A percentile compares a stretch with the other conserved stretches of the same genome.
These are phyloP conservation scores for Musa troglodytarum DNA, from an alignment of 176 grass and related monocot genomes.

Conservation along the genomic window DNA sequence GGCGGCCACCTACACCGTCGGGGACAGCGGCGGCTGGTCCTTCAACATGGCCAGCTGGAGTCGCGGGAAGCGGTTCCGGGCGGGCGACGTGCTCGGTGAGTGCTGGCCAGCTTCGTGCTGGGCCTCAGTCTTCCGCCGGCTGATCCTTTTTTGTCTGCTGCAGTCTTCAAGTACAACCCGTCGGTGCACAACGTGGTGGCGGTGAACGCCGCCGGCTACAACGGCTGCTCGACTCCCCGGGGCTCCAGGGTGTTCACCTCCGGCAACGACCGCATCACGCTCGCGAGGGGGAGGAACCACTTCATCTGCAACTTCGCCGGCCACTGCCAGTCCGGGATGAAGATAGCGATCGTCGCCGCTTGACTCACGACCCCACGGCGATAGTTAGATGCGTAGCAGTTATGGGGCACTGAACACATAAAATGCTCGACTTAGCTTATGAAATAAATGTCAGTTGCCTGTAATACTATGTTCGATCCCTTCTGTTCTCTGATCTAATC, in stretches of 20 bases:
- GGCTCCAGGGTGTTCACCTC: constrained; percentile 27
- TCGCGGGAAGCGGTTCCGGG: constrained; percentile 4
- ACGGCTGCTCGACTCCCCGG: constrained; percentile 30
- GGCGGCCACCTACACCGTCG: not conserved
- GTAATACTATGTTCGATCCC: too few relatives aligned
- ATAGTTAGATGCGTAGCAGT: too few relatives aligned
- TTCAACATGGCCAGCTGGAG: not conserved
- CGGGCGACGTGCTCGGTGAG: constrained; percentile 12
- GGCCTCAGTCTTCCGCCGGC: not conserved
- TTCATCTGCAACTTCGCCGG: constrained; percentile 60
- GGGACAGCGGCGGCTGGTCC: not conserved
- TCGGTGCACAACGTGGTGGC: constrained; percentile 54
- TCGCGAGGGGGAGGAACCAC: constrained; percentile 40
- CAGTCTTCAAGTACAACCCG: constrained; percentile 65
- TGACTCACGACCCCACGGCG: not conserved
- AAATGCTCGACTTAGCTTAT: too few relatives aligned
- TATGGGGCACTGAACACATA: too few relatives aligned
- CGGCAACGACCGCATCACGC: constrained; percentile 46
- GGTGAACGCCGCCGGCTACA: constrained; percentile 43
- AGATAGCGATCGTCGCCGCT: constrained; percentile 37
- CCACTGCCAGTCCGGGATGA: constrained; percentile 57
- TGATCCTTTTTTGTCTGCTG: not conserved
- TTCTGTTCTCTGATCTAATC: too few relatives aligned
- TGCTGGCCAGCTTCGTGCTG: not conserved
- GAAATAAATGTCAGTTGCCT: too few relatives aligned